Conservation (phyloP, 306 rosid species). For the Cucumis cinereus region DNA sequence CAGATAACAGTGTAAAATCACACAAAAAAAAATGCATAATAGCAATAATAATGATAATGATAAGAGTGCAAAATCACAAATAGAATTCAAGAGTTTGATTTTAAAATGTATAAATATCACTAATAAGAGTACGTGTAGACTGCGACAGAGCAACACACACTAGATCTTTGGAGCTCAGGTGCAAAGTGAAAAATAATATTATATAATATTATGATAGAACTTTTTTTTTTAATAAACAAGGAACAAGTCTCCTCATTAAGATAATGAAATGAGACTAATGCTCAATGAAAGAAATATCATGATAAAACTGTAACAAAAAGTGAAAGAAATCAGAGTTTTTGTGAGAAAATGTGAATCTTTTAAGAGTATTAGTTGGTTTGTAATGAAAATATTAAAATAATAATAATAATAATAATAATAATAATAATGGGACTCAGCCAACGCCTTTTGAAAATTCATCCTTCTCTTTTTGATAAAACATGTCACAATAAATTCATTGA, state of each 20-base stretch:
- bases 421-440: background rate
- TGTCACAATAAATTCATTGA: background rate
- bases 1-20: background rate
- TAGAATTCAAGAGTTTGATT: background rate
- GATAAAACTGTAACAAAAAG: background rate
- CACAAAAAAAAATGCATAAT: background rate
- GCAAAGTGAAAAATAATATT: background rate
- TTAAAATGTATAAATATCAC: background rate
- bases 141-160: background rate
- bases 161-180: background rate
- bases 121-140: background rate
- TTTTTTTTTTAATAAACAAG: no score
- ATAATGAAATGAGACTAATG: no score
- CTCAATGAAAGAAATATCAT: background rate
- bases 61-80: background rate
- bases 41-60: no score
- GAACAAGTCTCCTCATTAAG: no score
- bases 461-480: background rate
- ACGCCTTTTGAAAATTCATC: background rate
- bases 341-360: background rate
- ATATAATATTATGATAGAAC: background rate
- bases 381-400: background rate
- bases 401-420: background rate
- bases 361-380: background rate
- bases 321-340: background rate